Conservation (phyloP, 176 grass and related monocot species). For the Carex pumila region DNA sequence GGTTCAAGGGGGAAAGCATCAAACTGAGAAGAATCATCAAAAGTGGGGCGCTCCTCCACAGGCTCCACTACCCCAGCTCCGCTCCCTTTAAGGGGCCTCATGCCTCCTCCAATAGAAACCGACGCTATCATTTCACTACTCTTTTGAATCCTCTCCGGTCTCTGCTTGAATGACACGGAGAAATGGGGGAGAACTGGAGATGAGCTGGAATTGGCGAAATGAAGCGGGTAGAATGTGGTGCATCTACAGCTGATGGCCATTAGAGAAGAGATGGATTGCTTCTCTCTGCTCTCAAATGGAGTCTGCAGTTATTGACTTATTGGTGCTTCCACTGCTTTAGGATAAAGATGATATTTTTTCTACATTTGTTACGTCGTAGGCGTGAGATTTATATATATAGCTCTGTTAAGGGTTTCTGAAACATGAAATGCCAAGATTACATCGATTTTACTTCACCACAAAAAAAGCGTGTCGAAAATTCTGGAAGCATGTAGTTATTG, state of each 20-base stretch:
- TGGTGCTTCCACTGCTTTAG: neutral
- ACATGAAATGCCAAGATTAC: neutral
- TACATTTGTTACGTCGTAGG: neutral
- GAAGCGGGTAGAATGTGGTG: constrained; percentile 25
- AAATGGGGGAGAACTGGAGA: neutral
- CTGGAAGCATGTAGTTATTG: neutral
- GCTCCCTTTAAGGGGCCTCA: constrained; percentile 11
- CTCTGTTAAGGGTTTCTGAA: neutral
- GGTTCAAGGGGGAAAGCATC: constrained; percentile 28
- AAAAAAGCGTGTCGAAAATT: neutral
- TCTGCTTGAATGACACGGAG: neutral
- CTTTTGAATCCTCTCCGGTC: neutral
- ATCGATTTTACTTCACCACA: neutral
- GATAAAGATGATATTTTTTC: neutral
- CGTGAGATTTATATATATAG: constrained; percentile 8
- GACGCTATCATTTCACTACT: neutral
- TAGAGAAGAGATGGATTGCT: neutral
- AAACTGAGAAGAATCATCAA: constrained; percentile 57
- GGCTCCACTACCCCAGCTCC: constrained; percentile 29
- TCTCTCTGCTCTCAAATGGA: neutral
- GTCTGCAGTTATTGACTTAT: neutral
- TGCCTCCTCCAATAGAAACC: neutral
- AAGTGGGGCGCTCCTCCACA: constrained; percentile 37
- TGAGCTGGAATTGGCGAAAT: neutral
- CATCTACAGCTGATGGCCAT: constrained; percentile 37